Conservation (phyloP, 106 monocot genomes). For the Ottelia alismoides region DNA sequence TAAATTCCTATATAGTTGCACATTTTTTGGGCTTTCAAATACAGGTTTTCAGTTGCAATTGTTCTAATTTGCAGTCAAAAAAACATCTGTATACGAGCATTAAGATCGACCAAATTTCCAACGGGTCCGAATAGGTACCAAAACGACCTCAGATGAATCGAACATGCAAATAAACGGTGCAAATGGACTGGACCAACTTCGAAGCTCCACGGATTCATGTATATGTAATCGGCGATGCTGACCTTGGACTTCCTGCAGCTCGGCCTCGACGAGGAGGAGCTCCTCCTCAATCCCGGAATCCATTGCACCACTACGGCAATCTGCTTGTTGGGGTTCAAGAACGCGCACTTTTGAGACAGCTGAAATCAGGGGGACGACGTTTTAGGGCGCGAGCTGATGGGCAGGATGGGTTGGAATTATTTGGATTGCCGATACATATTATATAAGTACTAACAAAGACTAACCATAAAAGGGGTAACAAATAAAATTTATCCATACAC, state of each 20-base stretch:
- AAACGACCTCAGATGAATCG: neutral
- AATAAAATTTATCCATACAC: too few species aligned
- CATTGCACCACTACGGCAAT: too few species aligned
- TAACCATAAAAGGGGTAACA: too few species aligned
- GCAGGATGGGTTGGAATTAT: too few species aligned
- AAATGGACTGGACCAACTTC: neutral
- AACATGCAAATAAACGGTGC: neutral
- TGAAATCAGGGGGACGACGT: too few species aligned
- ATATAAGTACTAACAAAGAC: too few species aligned
- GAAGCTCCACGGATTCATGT: too few species aligned
- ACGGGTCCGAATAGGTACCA: neutral
- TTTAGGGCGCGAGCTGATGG: too few species aligned
- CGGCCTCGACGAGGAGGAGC: slow-evolving; percentile 62
- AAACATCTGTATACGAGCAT: neutral
- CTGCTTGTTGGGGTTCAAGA: too few species aligned
- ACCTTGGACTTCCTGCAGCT: slow-evolving; percentile 76
- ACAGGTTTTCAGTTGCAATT: neutral
- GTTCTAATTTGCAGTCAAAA: neutral
- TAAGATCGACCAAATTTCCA: neutral
- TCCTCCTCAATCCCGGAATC: slow-evolving; percentile 46
- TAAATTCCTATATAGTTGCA: neutral
- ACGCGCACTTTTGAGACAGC: too few species aligned
- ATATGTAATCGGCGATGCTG: neutral
- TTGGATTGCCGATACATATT: too few species aligned
- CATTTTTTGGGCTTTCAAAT: neutral